Base-by-base conservation (phyloP, 805 yeast genomes). In the Wickerhamomyces kurtzmanii region DNA sequence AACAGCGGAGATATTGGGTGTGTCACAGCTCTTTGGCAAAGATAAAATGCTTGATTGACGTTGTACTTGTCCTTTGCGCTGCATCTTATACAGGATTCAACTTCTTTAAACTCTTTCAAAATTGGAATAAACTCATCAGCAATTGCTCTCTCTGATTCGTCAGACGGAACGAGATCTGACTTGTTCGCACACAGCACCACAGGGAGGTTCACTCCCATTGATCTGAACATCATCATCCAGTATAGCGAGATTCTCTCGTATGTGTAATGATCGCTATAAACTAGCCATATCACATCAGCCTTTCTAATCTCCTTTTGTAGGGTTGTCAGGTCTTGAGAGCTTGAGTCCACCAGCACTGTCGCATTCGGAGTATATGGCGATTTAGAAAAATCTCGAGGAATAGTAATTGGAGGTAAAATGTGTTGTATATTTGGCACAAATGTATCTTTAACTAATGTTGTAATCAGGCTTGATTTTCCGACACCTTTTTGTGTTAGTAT, bases 271-370 rank as follows among this genome's bases (percentile, higher is more conserved):
- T 87, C 97, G 4, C 91, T 71, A 48, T 87, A 91, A 0, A 91
- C 85, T n/a, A 91, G 65, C 89, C 96, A 81, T 3, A 91, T 81
- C 10, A 86, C 96, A 52, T 83, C 89, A 0, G 96, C 91, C 29
- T 70, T 66, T 26, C 94, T 67, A 37, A 91, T 68, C 47, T 85
- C 95, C 18, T 66, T 60, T 32, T 81, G 83, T 10, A 91, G 55
- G 1, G 57, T 48, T 1, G 56, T 54, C 19, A 73, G 54, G 44
- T 85, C 93, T 1, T 76, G 65, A 1, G 85, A 63, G 2, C 76
- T 59, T 0, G 97, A 89, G 47, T 91, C 99, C 1, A 86, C 68
- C 5, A 91, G 58, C 4, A 84, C 64, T 0, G 94, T 81, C 5
- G 72, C 67, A 21, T 68, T 66, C 3, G 78, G 74, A 22, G 82